A percentile compares a stretch with the other conserved stretches of the same genome.
phyloP scores from a whole-genome alignment of 2,329 filamentous ascomycete species.

The Pseudovirgaria hyperparasitica region DNA sequence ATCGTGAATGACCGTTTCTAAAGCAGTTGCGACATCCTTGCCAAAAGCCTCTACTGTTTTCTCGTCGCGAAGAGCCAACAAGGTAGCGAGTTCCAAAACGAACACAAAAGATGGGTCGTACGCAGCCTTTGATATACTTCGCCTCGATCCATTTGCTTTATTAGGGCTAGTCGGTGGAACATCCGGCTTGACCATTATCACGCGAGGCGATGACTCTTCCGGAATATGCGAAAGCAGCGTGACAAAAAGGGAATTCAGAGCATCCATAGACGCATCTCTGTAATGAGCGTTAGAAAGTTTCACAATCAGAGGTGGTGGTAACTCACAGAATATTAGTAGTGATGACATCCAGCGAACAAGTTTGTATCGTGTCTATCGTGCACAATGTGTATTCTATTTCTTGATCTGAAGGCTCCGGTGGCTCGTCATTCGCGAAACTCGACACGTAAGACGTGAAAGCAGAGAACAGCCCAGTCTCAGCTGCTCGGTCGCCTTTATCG shows the following conservation, averaged over 20 bases:
- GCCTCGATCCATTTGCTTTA: conserved; percentile 46
- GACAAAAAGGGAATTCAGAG: conserved; percentile 52
- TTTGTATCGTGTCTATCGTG: conserved; percentile 86
- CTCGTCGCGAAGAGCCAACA: conserved; percentile 63
- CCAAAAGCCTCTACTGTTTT: conserved; percentile 62
- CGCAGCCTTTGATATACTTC: conserved; percentile 41
- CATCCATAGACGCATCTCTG: conserved; percentile 48
- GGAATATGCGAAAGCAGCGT: conserved; percentile 74
- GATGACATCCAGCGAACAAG: conserved; percentile 72
- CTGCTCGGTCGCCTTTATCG: conserved; percentile 66
- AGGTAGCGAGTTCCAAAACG: conserved; percentile 79
- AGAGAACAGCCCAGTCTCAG: conserved; percentile 78
- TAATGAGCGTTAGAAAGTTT: conserved; percentile 7
- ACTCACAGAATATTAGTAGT: conserved; percentile 70
- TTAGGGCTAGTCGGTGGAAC: conserved; percentile 51
- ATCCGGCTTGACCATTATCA: conserved; percentile 87
- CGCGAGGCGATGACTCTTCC: conserved; percentile 65
- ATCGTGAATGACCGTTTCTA: conserved; percentile 75
- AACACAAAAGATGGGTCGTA: conserved; percentile 87
- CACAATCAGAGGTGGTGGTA: not conserved
- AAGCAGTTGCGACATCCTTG: conserved; percentile 62
- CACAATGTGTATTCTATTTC: conserved; percentile 92
- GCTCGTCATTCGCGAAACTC: conserved; percentile 97
- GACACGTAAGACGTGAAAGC: conserved; percentile 94
- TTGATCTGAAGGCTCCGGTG: conserved; percentile 92